Conservation (phyloP, 345 rosid genomes). For the Boechera retrofracta region DNA sequence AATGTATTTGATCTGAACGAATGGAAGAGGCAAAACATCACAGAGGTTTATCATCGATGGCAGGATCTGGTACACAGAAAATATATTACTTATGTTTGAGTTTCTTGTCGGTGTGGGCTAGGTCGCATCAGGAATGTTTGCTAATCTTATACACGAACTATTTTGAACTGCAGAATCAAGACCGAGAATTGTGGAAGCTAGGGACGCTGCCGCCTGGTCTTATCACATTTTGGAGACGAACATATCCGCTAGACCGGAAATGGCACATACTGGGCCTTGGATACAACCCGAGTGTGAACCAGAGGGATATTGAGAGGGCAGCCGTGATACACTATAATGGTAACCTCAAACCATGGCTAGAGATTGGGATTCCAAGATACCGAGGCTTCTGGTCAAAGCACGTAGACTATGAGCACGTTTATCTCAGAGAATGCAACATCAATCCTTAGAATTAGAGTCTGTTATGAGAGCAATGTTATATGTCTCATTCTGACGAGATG, state of each 20-base stretch:
- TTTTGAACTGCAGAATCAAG: constrained; percentile 62
- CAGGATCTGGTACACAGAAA: constrained; percentile 77
- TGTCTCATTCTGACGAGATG: constrained; percentile 26
- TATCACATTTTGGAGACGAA: constrained; percentile 78
- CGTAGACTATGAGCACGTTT: constrained; percentile 61
- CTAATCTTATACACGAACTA: constrained; percentile 4
- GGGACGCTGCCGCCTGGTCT: constrained; percentile 91
- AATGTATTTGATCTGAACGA: constrained; percentile 85
- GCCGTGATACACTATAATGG: constrained; percentile 86
- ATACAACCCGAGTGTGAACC: constrained; percentile 75
- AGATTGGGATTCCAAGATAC: constrained; percentile 71
- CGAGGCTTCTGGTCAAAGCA: constrained; percentile 61
- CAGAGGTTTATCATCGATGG: constrained; percentile 89
- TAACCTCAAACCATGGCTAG: constrained; percentile 90
- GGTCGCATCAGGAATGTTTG: constrained; percentile 25
- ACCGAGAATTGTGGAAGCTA: constrained; percentile 77
- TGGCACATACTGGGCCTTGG: constrained; percentile 93
- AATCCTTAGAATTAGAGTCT: constrained; percentile 54
- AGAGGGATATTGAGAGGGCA: constrained; percentile 71
- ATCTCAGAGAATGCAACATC: constrained; percentile 76
- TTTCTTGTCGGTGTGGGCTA: constrained; percentile 26
- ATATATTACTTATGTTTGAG: constrained; percentile 14
- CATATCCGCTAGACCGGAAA: constrained; percentile 56
- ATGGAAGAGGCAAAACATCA: constrained; percentile 92
- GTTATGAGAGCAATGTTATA: constrained; percentile 26